phyloP scores from a whole-genome alignment of 1,284 basidiomycete genomes.

The Moesziomyces sp. region DNA sequence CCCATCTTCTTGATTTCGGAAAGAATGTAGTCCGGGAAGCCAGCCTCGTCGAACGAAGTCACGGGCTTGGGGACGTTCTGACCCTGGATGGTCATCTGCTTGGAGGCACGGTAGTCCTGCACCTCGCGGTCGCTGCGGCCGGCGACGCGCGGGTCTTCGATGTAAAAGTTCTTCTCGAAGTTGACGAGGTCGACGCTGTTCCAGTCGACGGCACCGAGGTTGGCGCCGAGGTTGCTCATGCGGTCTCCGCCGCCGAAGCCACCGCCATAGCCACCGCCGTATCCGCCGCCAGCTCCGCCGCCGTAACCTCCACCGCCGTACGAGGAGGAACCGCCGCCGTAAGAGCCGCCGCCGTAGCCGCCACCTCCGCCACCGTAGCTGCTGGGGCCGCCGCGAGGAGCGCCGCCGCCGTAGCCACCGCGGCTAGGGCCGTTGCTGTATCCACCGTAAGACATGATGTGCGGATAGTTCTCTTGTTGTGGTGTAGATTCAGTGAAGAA shows the following conservation, averaged over 20 bases:
- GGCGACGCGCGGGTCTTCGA: conserved; percentile 87
- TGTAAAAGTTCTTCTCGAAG: conserved; percentile 89
- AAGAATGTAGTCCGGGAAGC: conserved; percentile 96
- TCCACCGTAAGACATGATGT: conserved; percentile 58
- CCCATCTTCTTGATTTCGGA: conserved; percentile 91
- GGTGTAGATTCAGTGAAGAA: background rate
- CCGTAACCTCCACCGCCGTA: conserved; percentile 68
- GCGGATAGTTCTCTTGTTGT: background rate
- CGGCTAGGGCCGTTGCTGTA: conserved; percentile 45
- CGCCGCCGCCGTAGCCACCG: conserved; percentile 37
- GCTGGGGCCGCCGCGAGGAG: conserved; percentile 20
- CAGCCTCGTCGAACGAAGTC: conserved; percentile 90
- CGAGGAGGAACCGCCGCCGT: conserved; percentile 43
- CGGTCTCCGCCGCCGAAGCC: conserved; percentile 73
- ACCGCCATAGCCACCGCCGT: conserved; percentile 47
- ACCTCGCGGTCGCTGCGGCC: conserved; percentile 85
- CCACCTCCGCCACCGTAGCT: conserved; percentile 37
- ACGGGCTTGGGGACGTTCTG: conserved; percentile 88
- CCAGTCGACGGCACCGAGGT: conserved; percentile 89
- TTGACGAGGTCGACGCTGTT: conserved; percentile 75
- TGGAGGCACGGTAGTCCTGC: conserved; percentile 82
- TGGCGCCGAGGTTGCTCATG: conserved; percentile 85
- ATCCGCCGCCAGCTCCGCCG: conserved; percentile 13
- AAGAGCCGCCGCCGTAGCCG: conserved; percentile 41
- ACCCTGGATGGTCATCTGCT: conserved; percentile 94